These are phyloP conservation scores for Colletotrichum sp. DNA, from an alignment of 2,329 filamentous ascomycete species.

Conservation along the genomic window DNA sequence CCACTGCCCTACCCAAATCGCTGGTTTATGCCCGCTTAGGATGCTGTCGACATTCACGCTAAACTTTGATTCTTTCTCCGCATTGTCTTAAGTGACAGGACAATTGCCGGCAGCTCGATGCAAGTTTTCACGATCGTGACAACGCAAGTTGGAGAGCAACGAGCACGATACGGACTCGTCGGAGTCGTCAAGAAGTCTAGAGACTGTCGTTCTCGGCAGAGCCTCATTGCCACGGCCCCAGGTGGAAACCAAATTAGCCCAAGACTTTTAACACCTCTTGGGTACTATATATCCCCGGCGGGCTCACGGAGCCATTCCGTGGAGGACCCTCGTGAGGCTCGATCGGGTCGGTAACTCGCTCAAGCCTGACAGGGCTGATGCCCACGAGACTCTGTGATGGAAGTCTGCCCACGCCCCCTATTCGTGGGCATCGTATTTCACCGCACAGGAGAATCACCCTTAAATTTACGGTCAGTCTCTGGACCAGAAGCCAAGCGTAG, in stretches of 20 bases:
- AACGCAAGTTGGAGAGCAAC: neutral
- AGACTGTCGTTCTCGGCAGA: neutral
- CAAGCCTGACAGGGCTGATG: neutral
- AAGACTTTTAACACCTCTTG: slow-evolving; percentile 1
- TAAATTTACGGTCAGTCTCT: neutral
- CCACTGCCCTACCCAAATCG: neutral
- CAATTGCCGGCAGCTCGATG: neutral
- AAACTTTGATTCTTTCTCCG: neutral
- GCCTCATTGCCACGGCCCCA: neutral
- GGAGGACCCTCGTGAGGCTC: neutral
- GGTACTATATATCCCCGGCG: neutral
- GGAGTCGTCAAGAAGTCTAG: neutral
- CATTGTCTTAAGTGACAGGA: neutral
- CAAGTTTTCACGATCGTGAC: neutral
- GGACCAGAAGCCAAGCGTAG: neutral
- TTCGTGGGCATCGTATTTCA: neutral
- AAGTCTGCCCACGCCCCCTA: neutral
- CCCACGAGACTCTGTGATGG: neutral
- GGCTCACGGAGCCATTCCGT: neutral
- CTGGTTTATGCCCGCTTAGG: neutral
- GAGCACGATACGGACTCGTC: neutral
- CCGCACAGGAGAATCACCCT: neutral
- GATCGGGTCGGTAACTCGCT: neutral
- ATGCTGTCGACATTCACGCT: neutral
- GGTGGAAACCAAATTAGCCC: neutral